Percentiles rank a stretch among this genome's conserved stretches.
Conservation (phyloP, 2,329 filamentous ascomycete genomes). For the Ramichloridium luteum region DNA sequence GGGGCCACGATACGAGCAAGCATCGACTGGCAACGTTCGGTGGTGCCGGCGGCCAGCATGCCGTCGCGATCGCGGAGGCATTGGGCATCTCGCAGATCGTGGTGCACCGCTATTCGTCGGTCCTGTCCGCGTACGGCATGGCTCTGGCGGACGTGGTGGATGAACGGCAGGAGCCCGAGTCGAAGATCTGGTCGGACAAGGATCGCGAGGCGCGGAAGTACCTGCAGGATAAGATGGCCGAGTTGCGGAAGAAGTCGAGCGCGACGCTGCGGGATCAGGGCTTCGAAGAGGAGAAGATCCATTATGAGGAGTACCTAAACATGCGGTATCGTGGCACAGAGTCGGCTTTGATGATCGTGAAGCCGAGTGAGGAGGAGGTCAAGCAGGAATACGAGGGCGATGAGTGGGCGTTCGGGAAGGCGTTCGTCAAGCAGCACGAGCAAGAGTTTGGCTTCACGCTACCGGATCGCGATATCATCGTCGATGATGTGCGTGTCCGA, state of each 20-base stretch:
- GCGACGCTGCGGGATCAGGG: slow-evolving; percentile 62
- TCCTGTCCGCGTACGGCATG: slow-evolving; percentile 86
- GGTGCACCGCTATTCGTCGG: slow-evolving; percentile 75
- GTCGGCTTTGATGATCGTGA: slow-evolving; percentile 79
- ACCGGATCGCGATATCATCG: slow-evolving; percentile 71
- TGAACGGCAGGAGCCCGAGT: slow-evolving; percentile 69
- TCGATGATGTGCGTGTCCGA: slow-evolving; percentile 79
- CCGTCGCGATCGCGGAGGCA: slow-evolving; percentile 77
- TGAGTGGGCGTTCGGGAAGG: slow-evolving; percentile 70
- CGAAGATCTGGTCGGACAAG: slow-evolving; percentile 46
- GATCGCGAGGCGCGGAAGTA: slow-evolving; percentile 46
- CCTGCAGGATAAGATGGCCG: slow-evolving; percentile 61
- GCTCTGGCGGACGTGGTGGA: slow-evolving; percentile 86
- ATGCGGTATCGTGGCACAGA: slow-evolving; percentile 87
- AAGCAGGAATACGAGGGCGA: slow-evolving; percentile 49
- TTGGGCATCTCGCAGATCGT: slow-evolving; percentile 77
- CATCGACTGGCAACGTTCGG: slow-evolving; percentile 89
- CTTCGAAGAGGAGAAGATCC: slow-evolving; percentile 60
- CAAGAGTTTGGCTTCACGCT: slow-evolving; percentile 91
- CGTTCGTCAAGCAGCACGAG: slow-evolving; percentile 76
- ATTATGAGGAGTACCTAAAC: slow-evolving; percentile 86
- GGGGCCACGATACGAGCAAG: slow-evolving; percentile 80
- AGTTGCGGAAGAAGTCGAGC: slow-evolving; percentile 64
- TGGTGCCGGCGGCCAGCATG: slow-evolving; percentile 82
- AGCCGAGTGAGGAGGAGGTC: slow-evolving; percentile 52